Percentiles rank a stretch among this genome's conserved stretches.
Evolutionary conservation across 345 rosid genomes (phyloP).

Genomic region (Lagerstroemia speciosa): DNA sequence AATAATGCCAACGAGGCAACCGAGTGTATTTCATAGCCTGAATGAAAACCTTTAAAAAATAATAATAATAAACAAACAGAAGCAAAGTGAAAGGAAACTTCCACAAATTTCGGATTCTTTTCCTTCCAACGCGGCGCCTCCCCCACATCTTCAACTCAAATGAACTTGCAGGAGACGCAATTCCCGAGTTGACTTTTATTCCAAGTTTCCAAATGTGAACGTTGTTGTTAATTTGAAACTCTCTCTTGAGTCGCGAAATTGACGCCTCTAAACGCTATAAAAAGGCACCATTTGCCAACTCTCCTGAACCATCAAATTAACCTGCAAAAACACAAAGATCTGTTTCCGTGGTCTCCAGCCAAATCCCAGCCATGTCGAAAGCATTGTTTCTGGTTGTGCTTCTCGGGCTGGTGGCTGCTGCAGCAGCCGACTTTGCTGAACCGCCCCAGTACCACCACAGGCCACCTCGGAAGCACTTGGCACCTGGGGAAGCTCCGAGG

Average conservation of each 20-base stretch:
- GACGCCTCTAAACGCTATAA: neutral
- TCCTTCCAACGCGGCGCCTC: too few relatives aligned
- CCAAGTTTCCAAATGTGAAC: neutral
- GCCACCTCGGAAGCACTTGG: neutral
- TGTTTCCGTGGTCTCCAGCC: too few relatives aligned
- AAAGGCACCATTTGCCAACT: neutral
- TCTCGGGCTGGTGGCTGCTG: conserved; percentile 1
- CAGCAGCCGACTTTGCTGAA: neutral
- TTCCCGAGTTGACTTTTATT: neutral
- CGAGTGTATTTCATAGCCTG: too few relatives aligned
- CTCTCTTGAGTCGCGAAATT: neutral
- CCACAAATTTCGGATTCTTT: too few relatives aligned
- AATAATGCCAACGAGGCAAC: too few relatives aligned
- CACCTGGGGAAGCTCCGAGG: neutral
- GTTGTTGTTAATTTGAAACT: too few relatives aligned
- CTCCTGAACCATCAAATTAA: neutral
- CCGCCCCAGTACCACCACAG: neutral
- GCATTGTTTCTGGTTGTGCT: conserved; percentile 1
- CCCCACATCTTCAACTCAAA: too few relatives aligned
- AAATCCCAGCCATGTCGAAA: neutral
- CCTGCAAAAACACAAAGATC: neutral
- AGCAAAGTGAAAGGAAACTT: too few relatives aligned
- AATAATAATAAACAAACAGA: too few relatives aligned
- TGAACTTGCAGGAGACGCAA: too few relatives aligned
- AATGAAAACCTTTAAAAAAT: too few relatives aligned